Evolutionary conservation across 1,284 basidiomycete genomes (phyloP).

Genomic region (Cryptococcus sp.): DNA sequence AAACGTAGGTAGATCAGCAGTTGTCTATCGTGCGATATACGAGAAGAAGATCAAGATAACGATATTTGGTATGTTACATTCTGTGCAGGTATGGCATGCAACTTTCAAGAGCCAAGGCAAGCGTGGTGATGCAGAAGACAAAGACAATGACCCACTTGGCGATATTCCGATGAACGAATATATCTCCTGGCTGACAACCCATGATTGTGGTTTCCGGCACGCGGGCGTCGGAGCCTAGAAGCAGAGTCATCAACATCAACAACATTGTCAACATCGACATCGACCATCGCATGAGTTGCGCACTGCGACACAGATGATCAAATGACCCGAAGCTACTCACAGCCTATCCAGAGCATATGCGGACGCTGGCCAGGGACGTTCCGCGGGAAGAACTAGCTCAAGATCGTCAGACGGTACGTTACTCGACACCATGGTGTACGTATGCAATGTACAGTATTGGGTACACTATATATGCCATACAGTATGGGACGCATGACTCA

Average conservation of each 20-base stretch:
- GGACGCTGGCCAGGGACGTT: constrained; percentile 51
- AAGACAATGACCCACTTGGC: constrained; percentile 39
- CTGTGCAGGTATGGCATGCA: background rate
- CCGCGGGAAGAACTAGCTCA: constrained; percentile 43
- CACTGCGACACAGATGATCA: background rate
- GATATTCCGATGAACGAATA: constrained; percentile 51
- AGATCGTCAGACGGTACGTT: background rate
- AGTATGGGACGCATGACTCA: constrained; percentile 12
- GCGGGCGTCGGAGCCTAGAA: constrained; percentile 47
- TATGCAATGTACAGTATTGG: background rate
- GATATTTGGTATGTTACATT: background rate
- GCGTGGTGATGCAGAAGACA: background rate
- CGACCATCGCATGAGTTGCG: background rate
- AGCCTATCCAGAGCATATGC: constrained; percentile 52
- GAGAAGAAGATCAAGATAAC: background rate
- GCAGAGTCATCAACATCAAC: too few species aligned
- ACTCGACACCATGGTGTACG: background rate
- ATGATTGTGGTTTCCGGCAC: constrained; percentile 51
- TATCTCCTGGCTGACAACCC: constrained; percentile 49
- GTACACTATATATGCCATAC: background rate
- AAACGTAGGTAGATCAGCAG: too few species aligned
- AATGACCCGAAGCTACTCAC: constrained; percentile 22
- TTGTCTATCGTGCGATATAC: too few species aligned
- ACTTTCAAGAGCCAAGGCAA: background rate
- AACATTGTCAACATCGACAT: background rate